Conservation (phyloP, 1,139 yeast genomes). For the Scheffersomyces illinoinensis region DNA sequence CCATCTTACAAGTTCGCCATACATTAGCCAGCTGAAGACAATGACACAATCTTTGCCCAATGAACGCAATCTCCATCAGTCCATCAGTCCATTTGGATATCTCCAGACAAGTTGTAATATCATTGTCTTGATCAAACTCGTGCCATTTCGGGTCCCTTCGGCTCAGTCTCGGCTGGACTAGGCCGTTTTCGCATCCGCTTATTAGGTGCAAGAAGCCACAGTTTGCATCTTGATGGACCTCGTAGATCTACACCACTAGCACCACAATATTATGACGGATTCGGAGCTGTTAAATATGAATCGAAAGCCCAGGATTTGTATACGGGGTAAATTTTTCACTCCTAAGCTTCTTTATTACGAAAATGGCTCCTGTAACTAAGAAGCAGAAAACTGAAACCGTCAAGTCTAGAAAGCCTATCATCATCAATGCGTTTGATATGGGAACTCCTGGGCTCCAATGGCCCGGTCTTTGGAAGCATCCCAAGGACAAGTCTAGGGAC, state of each 20-base stretch:
- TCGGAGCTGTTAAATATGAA: not conserved
- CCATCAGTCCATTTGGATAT: not conserved
- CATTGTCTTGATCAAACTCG: not conserved
- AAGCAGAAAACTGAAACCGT: not conserved
- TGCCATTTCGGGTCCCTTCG: not conserved
- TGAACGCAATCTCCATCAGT: not conserved
- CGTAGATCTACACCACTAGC: not conserved
- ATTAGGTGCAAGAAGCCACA: not conserved
- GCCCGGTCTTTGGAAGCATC: constrained; percentile 42
- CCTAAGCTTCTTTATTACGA: not conserved
- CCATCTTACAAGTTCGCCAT: not conserved
- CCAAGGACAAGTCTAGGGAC: constrained; percentile 35
- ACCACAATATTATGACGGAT: not conserved
- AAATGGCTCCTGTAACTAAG: not conserved
- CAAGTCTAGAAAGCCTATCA: constrained; percentile 18
- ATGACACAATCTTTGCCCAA: not conserved
- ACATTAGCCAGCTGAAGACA: not conserved
- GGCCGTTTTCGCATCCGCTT: not conserved
- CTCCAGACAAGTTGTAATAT: not conserved
- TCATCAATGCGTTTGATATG: constrained; percentile 43
- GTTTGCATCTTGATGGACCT: not conserved
- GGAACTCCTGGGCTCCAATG: constrained; percentile 40
- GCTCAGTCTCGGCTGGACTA: not conserved
- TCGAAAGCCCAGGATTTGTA: not conserved
- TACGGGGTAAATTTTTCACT: not conserved